A percentile compares a stretch with the other conserved stretches of the same genome.
Conservation (phyloP, 371 early-diverging fungal species). For the Mucor saturninus region DNA sequence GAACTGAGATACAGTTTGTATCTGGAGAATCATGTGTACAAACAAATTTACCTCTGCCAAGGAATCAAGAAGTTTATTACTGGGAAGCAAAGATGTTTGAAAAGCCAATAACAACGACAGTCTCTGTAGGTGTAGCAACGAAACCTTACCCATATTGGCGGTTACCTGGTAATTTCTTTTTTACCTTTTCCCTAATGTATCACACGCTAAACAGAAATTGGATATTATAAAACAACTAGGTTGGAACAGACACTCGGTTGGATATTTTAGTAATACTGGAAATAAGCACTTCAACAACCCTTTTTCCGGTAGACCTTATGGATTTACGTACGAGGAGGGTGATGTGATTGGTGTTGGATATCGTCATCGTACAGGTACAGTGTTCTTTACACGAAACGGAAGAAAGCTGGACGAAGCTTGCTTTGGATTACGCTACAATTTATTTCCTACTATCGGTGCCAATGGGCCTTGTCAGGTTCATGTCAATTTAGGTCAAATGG, state of each 20-base stretch:
- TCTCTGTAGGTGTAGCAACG: slow-evolving; percentile 71
- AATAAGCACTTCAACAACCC: slow-evolving; percentile 70
- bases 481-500: slow-evolving; percentile 66
- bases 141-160: slow-evolving; percentile 74
- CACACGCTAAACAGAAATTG: not conserved
- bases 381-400: slow-evolving; percentile 86
- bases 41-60: slow-evolving; percentile 82
- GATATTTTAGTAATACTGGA: slow-evolving; percentile 72
- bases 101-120: slow-evolving; percentile 58
- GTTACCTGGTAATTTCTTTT: slow-evolving; percentile 57
- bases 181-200: not conserved
- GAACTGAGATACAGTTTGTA: slow-evolving; percentile 78
- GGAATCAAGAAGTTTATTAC: slow-evolving; percentile 77
- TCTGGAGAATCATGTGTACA: slow-evolving; percentile 79
- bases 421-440: slow-evolving; percentile 57
- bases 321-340: slow-evolving; percentile 65
- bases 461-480: slow-evolving; percentile 68
- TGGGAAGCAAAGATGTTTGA: slow-evolving; percentile 80
- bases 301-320: slow-evolving; percentile 65
- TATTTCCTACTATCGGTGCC: slow-evolving; percentile 70
- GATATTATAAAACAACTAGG: slow-evolving; percentile 33
- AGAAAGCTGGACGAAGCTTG: slow-evolving; percentile 64
- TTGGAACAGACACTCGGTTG: slow-evolving; percentile 76
- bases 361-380: slow-evolving; percentile 73
- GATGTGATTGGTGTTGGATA: slow-evolving; percentile 83